These are phyloP conservation scores for Talaromyces nanjingensis DNA, from an alignment of 495 filamentous ascomycete genomes.

Conservation along the genomic window DNA sequence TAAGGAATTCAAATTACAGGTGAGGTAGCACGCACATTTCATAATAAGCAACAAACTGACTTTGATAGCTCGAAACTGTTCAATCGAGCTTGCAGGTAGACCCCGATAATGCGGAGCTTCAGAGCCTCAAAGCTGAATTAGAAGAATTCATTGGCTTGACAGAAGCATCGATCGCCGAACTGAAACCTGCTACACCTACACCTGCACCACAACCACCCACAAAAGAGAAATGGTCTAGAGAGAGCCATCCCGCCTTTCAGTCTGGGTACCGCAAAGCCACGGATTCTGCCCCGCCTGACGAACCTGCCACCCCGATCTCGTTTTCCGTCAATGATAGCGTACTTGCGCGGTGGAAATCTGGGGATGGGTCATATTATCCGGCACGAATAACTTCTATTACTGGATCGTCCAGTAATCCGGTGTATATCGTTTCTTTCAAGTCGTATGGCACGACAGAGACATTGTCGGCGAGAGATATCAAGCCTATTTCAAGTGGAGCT, in stretches of 20 bases:
- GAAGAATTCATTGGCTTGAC: constrained; percentile 75
- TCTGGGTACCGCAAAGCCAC: constrained; percentile 40
- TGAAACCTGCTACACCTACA: constrained; percentile 49
- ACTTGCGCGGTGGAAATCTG: constrained; percentile 82
- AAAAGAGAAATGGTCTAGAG: constrained; percentile 65
- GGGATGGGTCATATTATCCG: constrained; percentile 85
- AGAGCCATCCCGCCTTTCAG: constrained; percentile 64
- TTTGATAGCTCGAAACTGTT: constrained; percentile 71
- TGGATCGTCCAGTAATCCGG: constrained; percentile 76
- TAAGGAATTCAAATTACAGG: constrained; percentile 79
- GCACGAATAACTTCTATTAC: constrained; percentile 91
- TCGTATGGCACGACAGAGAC: constrained; percentile 79
- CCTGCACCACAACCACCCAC: constrained; percentile 34
- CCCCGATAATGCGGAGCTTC: constrained; percentile 74
- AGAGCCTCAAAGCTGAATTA: constrained; percentile 72
- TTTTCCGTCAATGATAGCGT: constrained; percentile 88
- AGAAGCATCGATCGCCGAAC: constrained; percentile 73
- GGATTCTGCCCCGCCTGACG: constrained; percentile 35
- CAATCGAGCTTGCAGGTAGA: constrained; percentile 70
- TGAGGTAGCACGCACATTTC: constrained; percentile 21
- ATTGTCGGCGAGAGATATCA: constrained; percentile 75
- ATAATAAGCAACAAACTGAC: constrained; percentile 7
- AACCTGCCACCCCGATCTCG: constrained; percentile 41
- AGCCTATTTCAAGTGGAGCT: constrained; percentile 53
- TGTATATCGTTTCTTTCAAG: constrained; percentile 93